These are phyloP conservation scores for Aspergillus carlsbadensis DNA, from an alignment of 495 filamentous ascomycete species.

Conservation along the genomic window DNA sequence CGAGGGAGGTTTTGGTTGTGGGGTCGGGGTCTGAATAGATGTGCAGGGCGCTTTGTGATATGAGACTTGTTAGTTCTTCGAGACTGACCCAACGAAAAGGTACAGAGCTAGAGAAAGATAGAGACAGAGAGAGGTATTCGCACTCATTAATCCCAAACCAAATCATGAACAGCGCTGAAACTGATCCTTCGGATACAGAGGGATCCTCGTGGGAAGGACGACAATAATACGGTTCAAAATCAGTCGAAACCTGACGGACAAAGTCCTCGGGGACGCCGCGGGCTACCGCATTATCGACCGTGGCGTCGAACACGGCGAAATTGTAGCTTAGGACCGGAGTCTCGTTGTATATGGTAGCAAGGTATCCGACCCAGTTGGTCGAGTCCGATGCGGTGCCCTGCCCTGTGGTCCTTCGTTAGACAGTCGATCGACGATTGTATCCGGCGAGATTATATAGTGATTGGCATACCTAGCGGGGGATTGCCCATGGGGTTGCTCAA, in stretches of 20 bases:
- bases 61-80: too few relatives aligned
- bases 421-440: too few relatives aligned
- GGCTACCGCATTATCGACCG: slow-evolving; percentile 61
- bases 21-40: not conserved
- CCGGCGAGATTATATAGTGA: too few relatives aligned
- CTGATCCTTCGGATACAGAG: slow-evolving; percentile 48
- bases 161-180: slow-evolving; percentile 57
- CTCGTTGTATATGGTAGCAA: slow-evolving; percentile 61
- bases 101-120: not conserved
- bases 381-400: slow-evolving; percentile 46
- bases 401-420: slow-evolving; percentile 1
- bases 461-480: slow-evolving; percentile 38
- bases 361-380: slow-evolving; percentile 69
- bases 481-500: slow-evolving; percentile 66
- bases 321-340: slow-evolving; percentile 63
- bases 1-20: not conserved
- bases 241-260: not conserved
- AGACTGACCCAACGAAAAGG: too few relatives aligned
- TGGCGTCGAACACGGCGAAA: slow-evolving; percentile 68
- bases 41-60: not conserved
- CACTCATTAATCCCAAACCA: slow-evolving; percentile 75
- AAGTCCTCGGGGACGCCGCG: not conserved
- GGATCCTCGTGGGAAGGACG: not conserved
- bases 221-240: slow-evolving; percentile 4
- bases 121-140: not conserved